Conservation (phyloP, 352 stramenopile species). For the Nothophytophthora sp. region DNA sequence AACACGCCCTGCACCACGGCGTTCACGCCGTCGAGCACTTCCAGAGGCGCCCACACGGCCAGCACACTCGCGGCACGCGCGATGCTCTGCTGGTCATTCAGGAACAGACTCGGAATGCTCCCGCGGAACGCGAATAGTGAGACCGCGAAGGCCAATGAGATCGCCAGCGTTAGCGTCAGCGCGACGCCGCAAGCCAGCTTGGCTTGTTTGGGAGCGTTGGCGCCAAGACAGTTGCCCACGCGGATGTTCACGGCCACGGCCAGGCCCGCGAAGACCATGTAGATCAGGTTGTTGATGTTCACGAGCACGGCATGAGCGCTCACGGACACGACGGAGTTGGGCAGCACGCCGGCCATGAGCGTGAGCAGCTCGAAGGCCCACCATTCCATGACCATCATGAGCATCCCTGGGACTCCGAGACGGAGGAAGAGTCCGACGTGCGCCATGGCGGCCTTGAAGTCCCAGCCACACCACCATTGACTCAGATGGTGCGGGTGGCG, state of each 20-base stretch:
- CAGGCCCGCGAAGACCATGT: conserved; percentile 78
- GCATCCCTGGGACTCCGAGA: conserved; percentile 56
- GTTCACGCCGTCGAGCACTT: conserved; percentile 76
- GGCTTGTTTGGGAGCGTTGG: conserved; percentile 56
- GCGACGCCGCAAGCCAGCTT: conserved; percentile 38
- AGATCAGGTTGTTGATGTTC: conserved; percentile 66
- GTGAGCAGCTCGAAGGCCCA: conserved; percentile 78
- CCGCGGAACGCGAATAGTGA: conserved; percentile 40
- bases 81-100: conserved; percentile 41
- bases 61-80: conserved; percentile 42
- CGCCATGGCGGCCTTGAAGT: conserved; percentile 41
- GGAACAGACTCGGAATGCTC: conserved; percentile 42
- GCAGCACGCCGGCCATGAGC: conserved; percentile 66
- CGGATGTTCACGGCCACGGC: conserved; percentile 66
- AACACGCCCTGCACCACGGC: conserved; percentile 71
- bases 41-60: conserved; percentile 61
- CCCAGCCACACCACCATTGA: conserved; percentile 70
- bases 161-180: conserved; percentile 32
- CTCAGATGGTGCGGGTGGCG: conserved; percentile 11
- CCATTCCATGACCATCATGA: conserved; percentile 80
- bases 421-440: conserved; percentile 61
- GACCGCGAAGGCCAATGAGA: conserved; percentile 35
- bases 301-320: conserved; percentile 74
- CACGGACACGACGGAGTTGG: conserved; percentile 56
- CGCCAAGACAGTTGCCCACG: conserved; percentile 75